A percentile compares a stretch with the other conserved stretches of the same genome.
Conservation (phyloP, 2,329 filamentous ascomycete genomes). For the Penicillium sp. region DNA sequence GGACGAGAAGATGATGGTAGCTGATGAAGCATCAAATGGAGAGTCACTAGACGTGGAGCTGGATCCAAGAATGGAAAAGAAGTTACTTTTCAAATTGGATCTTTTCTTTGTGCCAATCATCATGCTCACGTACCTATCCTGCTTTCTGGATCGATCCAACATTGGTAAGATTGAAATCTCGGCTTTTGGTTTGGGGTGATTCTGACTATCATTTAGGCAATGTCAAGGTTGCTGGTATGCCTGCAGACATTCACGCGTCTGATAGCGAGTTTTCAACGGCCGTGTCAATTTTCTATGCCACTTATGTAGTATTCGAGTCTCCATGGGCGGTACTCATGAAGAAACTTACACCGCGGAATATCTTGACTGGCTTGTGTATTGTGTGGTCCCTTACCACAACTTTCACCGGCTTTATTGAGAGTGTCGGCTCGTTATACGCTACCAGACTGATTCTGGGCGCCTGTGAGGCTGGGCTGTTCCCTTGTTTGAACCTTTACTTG, state of each 20-base stretch:
- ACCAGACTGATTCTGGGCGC: conserved; percentile 40
- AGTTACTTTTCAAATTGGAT: conserved; percentile 51
- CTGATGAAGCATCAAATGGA: conserved; percentile 14
- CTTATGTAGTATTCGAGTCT: conserved; percentile 52
- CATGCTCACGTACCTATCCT: conserved; percentile 57
- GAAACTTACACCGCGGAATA: conserved; percentile 45
- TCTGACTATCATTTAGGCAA: conserved; percentile 33
- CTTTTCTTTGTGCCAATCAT: conserved; percentile 53
- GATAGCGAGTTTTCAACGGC: conserved; percentile 48
- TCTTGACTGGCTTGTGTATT: conserved; percentile 42
- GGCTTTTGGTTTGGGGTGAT: not conserved
- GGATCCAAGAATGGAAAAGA: conserved; percentile 48
- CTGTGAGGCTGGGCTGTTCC: conserved; percentile 42
- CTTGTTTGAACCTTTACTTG: conserved; percentile 41
- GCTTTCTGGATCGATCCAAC: conserved; percentile 57
- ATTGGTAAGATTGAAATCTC: conserved; percentile 38
- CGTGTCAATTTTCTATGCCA: conserved; percentile 54
- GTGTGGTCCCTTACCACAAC: conserved; percentile 53
- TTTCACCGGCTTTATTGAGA: conserved; percentile 49
- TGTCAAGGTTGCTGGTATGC: conserved; percentile 50
- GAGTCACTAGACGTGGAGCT: conserved; percentile 30
- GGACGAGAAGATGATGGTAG: not conserved
- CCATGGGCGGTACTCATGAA: conserved; percentile 52
- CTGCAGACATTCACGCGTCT: conserved; percentile 45
- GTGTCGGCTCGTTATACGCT: conserved; percentile 43